These are phyloP conservation scores for Lolium perenne DNA, from an alignment of 176 grass and related monocot species.

Conservation along the genomic window DNA sequence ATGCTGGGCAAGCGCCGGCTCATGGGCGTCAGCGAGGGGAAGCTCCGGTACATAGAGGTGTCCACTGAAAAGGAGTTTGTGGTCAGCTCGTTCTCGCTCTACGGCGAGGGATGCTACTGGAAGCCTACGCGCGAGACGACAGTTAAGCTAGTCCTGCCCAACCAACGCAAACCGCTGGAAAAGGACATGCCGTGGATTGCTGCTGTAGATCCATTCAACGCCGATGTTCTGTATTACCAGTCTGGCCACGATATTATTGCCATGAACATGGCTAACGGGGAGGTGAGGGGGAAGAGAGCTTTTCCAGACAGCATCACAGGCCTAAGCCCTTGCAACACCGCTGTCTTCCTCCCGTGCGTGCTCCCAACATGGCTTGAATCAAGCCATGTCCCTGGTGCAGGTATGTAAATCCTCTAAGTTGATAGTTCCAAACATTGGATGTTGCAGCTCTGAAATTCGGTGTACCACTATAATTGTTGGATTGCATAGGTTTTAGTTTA, in stretches of 20 bases:
- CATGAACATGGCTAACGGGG: not conserved
- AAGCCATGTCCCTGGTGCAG: slow-evolving; percentile 10
- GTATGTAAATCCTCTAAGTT: not conserved
- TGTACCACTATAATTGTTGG: no score
- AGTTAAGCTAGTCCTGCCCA: no score
- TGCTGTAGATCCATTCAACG: not conserved
- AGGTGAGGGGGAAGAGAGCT: not conserved
- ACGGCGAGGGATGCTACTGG: not conserved
- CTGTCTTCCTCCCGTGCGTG: not conserved
- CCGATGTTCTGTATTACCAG: not conserved
- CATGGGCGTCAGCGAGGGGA: not conserved
- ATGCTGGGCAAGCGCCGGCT: not conserved
- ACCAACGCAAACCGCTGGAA: no score
- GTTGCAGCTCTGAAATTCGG: not conserved
- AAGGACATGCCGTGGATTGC: not conserved
- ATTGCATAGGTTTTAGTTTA: not conserved
- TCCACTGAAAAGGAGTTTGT: no score
- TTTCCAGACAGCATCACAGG: not conserved
- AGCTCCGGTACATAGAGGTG: not conserved
- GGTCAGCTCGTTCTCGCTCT: not conserved
- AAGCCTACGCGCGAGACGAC: not conserved
- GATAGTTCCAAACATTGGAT: not conserved
- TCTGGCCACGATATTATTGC: not conserved
- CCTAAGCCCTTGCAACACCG: not conserved
- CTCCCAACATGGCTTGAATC: slow-evolving; percentile 27